Evolutionary conservation across 805 yeast species (phyloP).

Genomic region (Wickerhamomyces ciferrii): DNA sequence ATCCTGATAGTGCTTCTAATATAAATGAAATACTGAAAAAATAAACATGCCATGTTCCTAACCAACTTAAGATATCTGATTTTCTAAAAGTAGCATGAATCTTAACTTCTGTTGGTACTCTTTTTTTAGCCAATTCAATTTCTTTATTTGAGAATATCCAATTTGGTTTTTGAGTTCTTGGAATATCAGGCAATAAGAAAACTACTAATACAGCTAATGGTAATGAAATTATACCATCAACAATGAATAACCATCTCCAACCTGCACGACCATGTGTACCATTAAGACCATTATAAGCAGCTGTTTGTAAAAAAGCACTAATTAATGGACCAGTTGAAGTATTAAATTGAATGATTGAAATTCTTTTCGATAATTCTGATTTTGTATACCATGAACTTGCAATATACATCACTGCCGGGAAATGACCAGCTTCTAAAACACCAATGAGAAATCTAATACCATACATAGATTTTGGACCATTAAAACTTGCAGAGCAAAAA

Average conservation of each 20-base stretch:
- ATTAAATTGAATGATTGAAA: slow-evolving; percentile 47
- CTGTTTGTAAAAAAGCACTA: slow-evolving; percentile 17
- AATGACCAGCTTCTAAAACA: slow-evolving; percentile 45
- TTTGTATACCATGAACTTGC: slow-evolving; percentile 44
- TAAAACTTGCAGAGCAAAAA: slow-evolving; percentile 36
- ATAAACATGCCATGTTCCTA: slow-evolving; percentile 5
- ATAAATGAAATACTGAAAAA: slow-evolving; percentile 2
- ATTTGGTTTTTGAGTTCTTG: slow-evolving; percentile 22
- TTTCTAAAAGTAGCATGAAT: neutral
- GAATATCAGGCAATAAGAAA: slow-evolving; percentile 47
- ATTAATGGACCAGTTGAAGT: slow-evolving; percentile 50
- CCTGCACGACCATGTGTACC: slow-evolving; percentile 40
- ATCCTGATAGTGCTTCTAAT: slow-evolving; percentile 1
- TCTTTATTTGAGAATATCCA: slow-evolving; percentile 12
- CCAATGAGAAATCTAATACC: slow-evolving; percentile 53
- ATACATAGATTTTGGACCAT: slow-evolving; percentile 35
- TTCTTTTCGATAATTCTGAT: slow-evolving; percentile 44
- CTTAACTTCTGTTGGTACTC: slow-evolving; percentile 5
- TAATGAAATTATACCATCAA: slow-evolving; percentile 49
- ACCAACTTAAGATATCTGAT: slow-evolving; percentile 1
- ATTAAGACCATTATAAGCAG: slow-evolving; percentile 22
- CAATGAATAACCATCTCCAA: slow-evolving; percentile 63
- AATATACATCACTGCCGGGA: slow-evolving; percentile 44
- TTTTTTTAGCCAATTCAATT: neutral
- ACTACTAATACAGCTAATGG: slow-evolving; percentile 50